A percentile compares a stretch with the other conserved stretches of the same genome.
phyloP scores from a whole-genome alignment of 2,329 filamentous ascomycete species.

The Pochonia chlamydosporia region DNA sequence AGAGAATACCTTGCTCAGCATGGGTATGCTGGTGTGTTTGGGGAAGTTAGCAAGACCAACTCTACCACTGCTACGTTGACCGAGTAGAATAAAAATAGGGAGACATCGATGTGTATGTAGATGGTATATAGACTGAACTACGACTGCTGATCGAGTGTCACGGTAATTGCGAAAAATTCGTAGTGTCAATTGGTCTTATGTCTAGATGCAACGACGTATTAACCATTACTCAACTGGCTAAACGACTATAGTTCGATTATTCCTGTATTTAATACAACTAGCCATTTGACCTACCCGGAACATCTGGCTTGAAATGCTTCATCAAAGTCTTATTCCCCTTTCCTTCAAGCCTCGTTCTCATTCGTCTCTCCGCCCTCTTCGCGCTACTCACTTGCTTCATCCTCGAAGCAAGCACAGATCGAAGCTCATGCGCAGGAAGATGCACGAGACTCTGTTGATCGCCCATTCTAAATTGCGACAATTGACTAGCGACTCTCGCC shows the following conservation, averaged over 20 bases:
- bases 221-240: too few species aligned
- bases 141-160: too few species aligned
- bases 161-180: too few species aligned
- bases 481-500: slow-evolving; percentile 3
- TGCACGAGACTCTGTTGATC: slow-evolving; percentile 15
- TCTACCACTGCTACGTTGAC: not conserved
- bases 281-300: not conserved
- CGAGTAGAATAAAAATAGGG: not conserved
- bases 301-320: slow-evolving; percentile 10
- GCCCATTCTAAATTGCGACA: slow-evolving; percentile 10
- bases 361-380: slow-evolving; percentile 9
- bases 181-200: too few species aligned
- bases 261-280: not conserved
- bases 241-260: too few species aligned
- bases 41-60: not conserved
- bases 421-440: slow-evolving; percentile 13
- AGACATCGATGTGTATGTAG: too few species aligned
- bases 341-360: slow-evolving; percentile 9
- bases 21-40: slow-evolving; percentile 12
- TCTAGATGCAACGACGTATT: too few species aligned
- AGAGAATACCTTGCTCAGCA: slow-evolving; percentile 14
- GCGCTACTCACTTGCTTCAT: slow-evolving; percentile 9
- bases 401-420: slow-evolving; percentile 11
- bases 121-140: too few species aligned
- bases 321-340: slow-evolving; percentile 14